phyloP scores from a whole-genome alignment of 768 basidiomycete genomes.

The Russula sp. region DNA sequence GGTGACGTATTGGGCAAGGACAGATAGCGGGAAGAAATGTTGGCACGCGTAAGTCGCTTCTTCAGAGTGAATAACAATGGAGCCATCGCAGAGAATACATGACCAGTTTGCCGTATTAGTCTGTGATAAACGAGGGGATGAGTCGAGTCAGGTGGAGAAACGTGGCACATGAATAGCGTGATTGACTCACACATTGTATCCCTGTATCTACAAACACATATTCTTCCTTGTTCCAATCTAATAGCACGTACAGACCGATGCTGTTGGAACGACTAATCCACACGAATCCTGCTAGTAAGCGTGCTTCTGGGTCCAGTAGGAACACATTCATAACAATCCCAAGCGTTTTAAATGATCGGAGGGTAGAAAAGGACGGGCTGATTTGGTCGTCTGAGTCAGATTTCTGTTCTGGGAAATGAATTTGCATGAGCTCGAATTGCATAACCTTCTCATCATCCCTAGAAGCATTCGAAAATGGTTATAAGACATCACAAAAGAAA shows the following conservation, averaged over 20 bases:
- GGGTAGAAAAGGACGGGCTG: constrained; percentile 45
- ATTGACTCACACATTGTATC: constrained; percentile 56
- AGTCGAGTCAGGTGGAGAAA: not conserved
- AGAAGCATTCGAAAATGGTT: not conserved
- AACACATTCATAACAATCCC: constrained; percentile 76
- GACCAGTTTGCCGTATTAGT: constrained; percentile 69
- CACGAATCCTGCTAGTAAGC: constrained; percentile 62
- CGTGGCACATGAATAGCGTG: not conserved
- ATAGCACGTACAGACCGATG: constrained; percentile 54
- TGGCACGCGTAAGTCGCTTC: constrained; percentile 58
- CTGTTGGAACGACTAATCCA: constrained; percentile 50
- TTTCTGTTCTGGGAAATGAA: constrained; percentile 44
- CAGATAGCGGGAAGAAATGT: constrained; percentile 54
- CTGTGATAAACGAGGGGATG: constrained; percentile 29
- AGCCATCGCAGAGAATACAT: constrained; percentile 56
- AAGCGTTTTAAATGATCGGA: constrained; percentile 55
- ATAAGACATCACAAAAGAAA: not conserved
- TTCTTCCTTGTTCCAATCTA: constrained; percentile 58
- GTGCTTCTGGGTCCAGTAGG: constrained; percentile 54
- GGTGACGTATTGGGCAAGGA: constrained; percentile 29
- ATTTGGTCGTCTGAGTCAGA: not conserved
- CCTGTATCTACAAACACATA: constrained; percentile 71
- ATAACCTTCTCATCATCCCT: constrained; percentile 49
- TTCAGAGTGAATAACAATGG: constrained; percentile 71
- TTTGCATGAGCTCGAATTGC: constrained; percentile 65